These are phyloP conservation scores for Fistulinella staudtii DNA, from an alignment of 1,284 basidiomycete species.

Conservation along the genomic window DNA sequence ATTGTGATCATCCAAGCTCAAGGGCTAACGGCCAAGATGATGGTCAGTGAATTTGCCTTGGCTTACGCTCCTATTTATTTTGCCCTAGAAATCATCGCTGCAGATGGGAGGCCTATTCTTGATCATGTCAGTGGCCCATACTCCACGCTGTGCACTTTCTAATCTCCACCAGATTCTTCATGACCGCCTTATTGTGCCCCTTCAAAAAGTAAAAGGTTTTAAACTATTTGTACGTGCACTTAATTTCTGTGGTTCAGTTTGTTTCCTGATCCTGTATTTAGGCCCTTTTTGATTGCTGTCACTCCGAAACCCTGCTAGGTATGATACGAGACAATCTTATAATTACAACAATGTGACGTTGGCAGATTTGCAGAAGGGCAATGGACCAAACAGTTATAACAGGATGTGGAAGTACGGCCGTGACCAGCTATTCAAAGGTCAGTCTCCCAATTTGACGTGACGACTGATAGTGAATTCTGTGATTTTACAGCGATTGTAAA, in stretches of 20 bases:
- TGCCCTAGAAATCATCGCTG: conserved; percentile 20
- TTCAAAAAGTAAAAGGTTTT: conserved; percentile 17
- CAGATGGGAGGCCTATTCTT: conserved; percentile 20
- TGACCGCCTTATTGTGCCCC: conserved; percentile 15
- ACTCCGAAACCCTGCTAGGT: conserved; percentile 31
- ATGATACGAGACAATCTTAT: too few relatives aligned
- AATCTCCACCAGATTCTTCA: conserved; percentile 18
- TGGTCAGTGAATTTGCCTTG: conserved; percentile 23
- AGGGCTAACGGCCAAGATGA: conserved; percentile 35
- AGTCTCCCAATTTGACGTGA: neutral
- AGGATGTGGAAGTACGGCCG: conserved; percentile 14
- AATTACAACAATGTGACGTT: too few relatives aligned
- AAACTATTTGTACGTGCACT: conserved; percentile 18
- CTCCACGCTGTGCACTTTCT: neutral
- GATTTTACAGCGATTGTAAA: conserved; percentile 8
- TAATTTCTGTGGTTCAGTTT: neutral
- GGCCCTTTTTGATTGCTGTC: conserved; percentile 32
- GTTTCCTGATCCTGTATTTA: conserved; percentile 5
- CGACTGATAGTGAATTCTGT: neutral
- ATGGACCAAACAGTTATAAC: conserved; percentile 16
- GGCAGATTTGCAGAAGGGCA: conserved; percentile 18
- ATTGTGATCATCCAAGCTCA: conserved; percentile 15
- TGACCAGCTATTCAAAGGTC: conserved; percentile 21
- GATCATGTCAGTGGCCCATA: conserved; percentile 16
- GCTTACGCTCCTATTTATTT: neutral